phyloP scores from a whole-genome alignment of 169 alveolate species.

The Plasmodium chabaudi region DNA sequence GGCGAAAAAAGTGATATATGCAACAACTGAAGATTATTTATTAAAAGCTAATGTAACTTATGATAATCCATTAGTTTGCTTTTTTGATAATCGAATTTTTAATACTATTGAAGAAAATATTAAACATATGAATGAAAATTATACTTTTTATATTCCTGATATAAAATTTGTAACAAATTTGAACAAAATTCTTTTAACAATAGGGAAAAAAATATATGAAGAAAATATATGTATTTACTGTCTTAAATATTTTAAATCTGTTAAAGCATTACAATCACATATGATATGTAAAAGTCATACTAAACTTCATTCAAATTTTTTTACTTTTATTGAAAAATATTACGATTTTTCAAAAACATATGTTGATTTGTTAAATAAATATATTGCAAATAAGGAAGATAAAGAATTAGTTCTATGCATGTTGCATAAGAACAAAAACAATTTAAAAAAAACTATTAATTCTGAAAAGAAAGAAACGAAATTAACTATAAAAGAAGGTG shows the following conservation, averaged over 20 bases:
- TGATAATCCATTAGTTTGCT: constrained; percentile 77
- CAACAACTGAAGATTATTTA: constrained; percentile 48
- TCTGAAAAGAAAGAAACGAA: not conserved
- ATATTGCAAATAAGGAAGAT: constrained; percentile 65
- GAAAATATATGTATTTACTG: constrained; percentile 82
- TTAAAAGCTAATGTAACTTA: constrained; percentile 47
- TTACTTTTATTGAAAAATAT: constrained; percentile 69
- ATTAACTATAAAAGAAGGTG: not conserved
- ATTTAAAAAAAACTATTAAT: constrained; percentile 1
- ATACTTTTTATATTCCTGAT: constrained; percentile 78
- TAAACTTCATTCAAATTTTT: constrained; percentile 52
- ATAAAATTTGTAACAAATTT: constrained; percentile 59
- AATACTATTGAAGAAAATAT: constrained; percentile 75
- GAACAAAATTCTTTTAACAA: constrained; percentile 49
- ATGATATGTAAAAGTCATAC: constrained; percentile 76
- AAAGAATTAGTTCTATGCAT: constrained; percentile 46
- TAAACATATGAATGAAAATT: constrained; percentile 78
- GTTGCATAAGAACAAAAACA: constrained; percentile 27
- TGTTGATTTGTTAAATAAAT: constrained; percentile 68
- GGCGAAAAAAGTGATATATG: constrained; percentile 25
- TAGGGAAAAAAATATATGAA: constrained; percentile 82
- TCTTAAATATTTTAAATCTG: constrained; percentile 48
- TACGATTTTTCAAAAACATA: constrained; percentile 74
- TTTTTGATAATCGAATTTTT: constrained; percentile 79
- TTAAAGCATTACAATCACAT: constrained; percentile 60